Conservation (phyloP, 116 monocot genomes). For the Phalaenopsis hybrid region DNA sequence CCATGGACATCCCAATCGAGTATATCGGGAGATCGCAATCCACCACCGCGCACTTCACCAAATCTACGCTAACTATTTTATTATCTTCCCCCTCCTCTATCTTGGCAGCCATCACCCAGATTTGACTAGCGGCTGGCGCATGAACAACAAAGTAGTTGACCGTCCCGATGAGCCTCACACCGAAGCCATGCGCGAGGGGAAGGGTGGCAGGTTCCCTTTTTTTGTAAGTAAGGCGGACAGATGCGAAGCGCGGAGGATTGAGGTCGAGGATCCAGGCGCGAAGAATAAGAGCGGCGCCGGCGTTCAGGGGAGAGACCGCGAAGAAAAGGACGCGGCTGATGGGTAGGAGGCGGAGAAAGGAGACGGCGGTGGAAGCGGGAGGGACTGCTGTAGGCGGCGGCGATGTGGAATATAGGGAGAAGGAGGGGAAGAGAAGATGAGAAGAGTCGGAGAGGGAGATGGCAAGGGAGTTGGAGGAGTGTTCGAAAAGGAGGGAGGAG, state of each 20-base stretch:
- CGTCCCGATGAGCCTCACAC: slow-evolving; percentile 37
- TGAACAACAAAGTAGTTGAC: slow-evolving; percentile 57
- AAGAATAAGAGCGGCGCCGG: slow-evolving; percentile 33
- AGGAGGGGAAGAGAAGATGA: slow-evolving; percentile 35
- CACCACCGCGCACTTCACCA: slow-evolving; percentile 67
- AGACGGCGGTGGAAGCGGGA: slow-evolving; percentile 39
- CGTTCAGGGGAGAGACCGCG: slow-evolving; percentile 41
- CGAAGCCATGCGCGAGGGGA: slow-evolving; percentile 44
- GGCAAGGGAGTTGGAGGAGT: slow-evolving; percentile 43
- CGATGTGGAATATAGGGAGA: slow-evolving; percentile 22
- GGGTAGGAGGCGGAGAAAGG: slow-evolving; percentile 47
- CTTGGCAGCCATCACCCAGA: slow-evolving; percentile 52
- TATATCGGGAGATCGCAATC: slow-evolving; percentile 45
- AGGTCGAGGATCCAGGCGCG: slow-evolving; percentile 48
- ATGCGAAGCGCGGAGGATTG: slow-evolving; percentile 13
- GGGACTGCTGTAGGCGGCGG: slow-evolving; percentile 21
- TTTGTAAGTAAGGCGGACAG: slow-evolving; percentile 31
- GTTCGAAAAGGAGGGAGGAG: slow-evolving; percentile 43
- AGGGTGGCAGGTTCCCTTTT: slow-evolving; percentile 10
- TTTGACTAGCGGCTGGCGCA: slow-evolving; percentile 39
- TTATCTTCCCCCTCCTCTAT: slow-evolving; percentile 9
- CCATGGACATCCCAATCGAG: slow-evolving; percentile 31
- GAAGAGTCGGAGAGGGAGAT: slow-evolving; percentile 48
- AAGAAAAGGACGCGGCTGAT: slow-evolving; percentile 53
- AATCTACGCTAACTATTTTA: slow-evolving; percentile 19